Base-by-base conservation (phyloP, 2,329 filamentous ascomycete genomes). In the Pezicula neosporulosa region DNA sequence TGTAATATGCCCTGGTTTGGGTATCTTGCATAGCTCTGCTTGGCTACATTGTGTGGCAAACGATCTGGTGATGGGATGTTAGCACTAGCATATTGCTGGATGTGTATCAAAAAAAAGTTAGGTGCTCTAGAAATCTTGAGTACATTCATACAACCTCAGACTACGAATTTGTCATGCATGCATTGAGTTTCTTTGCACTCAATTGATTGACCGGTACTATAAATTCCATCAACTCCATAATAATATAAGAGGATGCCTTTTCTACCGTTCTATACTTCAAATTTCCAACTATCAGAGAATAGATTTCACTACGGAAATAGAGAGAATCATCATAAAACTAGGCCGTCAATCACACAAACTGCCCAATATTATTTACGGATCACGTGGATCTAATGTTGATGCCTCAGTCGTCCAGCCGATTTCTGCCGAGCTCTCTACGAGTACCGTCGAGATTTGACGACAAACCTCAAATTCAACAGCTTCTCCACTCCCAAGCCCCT, bases 401-500 rank as follows among this genome's bases (percentile, higher is more conserved):
- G 63, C 58, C 59, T 63, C 60, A 59, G 21, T 45, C 57, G 54
- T 27, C 49, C 21, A n/a, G 30, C 35, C 24, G 36, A 28, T 15
- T 30, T 42, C 13, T 38, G n/a, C 36, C 33, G 36, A 57, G 53
- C 44, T 53, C 57, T 19, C 21, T 44, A 21, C 21, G 21, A 21
- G 21, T 21, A 30, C 28, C 28, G 9, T 30, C 28, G 21, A 27
- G 27, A 44, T 44, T 44, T 44, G 58, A 60, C 53, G 53, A 58
- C 62, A 28, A 56, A 54, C 48, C 53, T 53, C 54, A 63, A 58
- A 47, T 55, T 70, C 68, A 66, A 74, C 68, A 74, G 77, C 72
- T 72, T 71, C 67, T 69, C 70, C 70, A 69, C 70, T 75, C 73
- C 70, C 71, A 74, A 73, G 75, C 71, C 67, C 71, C 70, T 50